Conservation (phyloP, 2,329 filamentous ascomycete species). For the Septoria petroselini region DNA sequence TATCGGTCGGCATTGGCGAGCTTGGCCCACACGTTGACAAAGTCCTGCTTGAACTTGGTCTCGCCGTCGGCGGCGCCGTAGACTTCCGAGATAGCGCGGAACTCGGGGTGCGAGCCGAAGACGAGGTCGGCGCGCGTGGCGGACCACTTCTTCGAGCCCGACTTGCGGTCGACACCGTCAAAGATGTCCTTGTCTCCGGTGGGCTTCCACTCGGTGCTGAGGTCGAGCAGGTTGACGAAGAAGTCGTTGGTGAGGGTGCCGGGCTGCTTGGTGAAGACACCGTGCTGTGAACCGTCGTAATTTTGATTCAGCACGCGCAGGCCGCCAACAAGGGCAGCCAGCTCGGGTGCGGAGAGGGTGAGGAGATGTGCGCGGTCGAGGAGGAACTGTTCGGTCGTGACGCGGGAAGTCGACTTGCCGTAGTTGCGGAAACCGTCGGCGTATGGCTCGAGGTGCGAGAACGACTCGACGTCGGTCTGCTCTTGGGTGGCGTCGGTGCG, state of each 20-base stretch:
- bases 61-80: slow-evolving; percentile 61
- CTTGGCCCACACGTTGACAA: slow-evolving; percentile 69
- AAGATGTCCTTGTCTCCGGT: slow-evolving; percentile 54
- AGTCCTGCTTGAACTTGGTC: slow-evolving; percentile 68
- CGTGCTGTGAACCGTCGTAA: slow-evolving; percentile 64
- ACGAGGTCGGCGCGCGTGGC: slow-evolving; percentile 67
- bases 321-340: slow-evolving; percentile 69
- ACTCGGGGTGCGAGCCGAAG: slow-evolving; percentile 70
- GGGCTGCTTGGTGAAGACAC: slow-evolving; percentile 65
- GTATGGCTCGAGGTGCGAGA: slow-evolving; percentile 63
- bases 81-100: slow-evolving; percentile 67
- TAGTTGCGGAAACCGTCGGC: slow-evolving; percentile 82
- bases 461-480: slow-evolving; percentile 65
- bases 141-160: slow-evolving; percentile 64
- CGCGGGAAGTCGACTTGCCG: slow-evolving; percentile 59
- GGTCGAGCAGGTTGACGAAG: slow-evolving; percentile 75
- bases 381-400: slow-evolving; percentile 65
- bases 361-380: slow-evolving; percentile 70
- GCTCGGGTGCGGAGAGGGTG: slow-evolving; percentile 66
- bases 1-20: slow-evolving; percentile 71
- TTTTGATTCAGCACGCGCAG: slow-evolving; percentile 68
- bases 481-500: slow-evolving; percentile 69
- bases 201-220: slow-evolving; percentile 62
- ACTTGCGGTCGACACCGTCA: slow-evolving; percentile 63
- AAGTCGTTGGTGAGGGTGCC: slow-evolving; percentile 75